Conservation (phyloP, 768 basidiomycete species). For the Hysterangium stoloniferum region DNA sequence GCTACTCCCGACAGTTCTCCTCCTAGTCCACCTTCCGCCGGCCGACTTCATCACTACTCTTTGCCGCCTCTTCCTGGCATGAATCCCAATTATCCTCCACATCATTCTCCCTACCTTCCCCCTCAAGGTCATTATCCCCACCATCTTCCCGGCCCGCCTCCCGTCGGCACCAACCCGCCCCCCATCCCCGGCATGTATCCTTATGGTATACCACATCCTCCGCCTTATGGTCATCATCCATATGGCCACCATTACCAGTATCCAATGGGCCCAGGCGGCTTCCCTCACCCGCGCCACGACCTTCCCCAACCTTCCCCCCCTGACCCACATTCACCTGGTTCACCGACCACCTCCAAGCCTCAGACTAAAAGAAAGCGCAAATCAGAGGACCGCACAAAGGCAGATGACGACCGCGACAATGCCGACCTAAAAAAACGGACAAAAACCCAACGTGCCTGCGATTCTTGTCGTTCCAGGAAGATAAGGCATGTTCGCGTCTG, state of each 20-base stretch:
- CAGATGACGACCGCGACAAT: slow-evolving; percentile 46
- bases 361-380: slow-evolving; percentile 29
- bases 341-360: slow-evolving; percentile 46
- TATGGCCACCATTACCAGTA: background rate
- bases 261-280: slow-evolving; percentile 1
- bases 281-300: slow-evolving; percentile 4
- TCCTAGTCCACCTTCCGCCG: slow-evolving; percentile 11
- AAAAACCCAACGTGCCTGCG: slow-evolving; percentile 89
- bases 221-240: slow-evolving; percentile 12
- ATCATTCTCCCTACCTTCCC: slow-evolving; percentile 10
- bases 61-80: slow-evolving; percentile 27
- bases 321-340: slow-evolving; percentile 28
- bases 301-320: slow-evolving; percentile 26
- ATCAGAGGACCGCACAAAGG: slow-evolving; percentile 37
- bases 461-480: slow-evolving; percentile 85
- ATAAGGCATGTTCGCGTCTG: slow-evolving; percentile 46
- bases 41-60: slow-evolving; percentile 11
- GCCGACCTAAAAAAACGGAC: slow-evolving; percentile 76
- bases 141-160: slow-evolving; percentile 23
- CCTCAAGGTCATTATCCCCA: slow-evolving; percentile 35
- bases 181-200: slow-evolving; percentile 12
- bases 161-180: slow-evolving; percentile 12
- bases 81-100: slow-evolving; percentile 56
- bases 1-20: background rate
- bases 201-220: slow-evolving; percentile 8